Evolutionary conservation across 192 early-diverging fungal genomes (phyloP), one percentile per base, ranked within the genome.

Genomic region (Helicostylum pulchrum): DNA sequence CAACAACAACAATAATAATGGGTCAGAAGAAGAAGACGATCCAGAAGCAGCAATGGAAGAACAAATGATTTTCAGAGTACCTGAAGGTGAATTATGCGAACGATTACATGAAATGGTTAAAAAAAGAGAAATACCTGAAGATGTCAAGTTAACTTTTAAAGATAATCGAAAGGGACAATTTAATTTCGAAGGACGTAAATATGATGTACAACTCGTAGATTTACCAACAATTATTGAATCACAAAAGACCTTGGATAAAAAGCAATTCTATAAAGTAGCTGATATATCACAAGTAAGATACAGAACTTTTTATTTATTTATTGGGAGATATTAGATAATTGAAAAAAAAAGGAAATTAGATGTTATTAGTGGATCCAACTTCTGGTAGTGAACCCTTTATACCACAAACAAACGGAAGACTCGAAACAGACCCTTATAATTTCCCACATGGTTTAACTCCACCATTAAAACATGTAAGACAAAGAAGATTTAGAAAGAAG

Each of bases 141-240:
- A 74, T 7, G 69, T 77, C 17, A 65, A 62, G 21, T 39, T 78
- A 21, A 12, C 59, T 5, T 74, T 80, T 61, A 74, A 74, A 72
- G 86, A 87, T 66, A 67, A 68, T 8, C 62, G 93, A 52, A 69
- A 81, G 36, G 92, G 84, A 47, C 74, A 71, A 15, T 83, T 92
- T 31, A 67, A 53, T 7, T 78, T 87, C 43, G 77, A 81, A n/a
- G 76, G 74, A 9, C 45, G 75, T 10, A 73, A 75, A 17, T 89
- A 87, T 46, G 64, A 77, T 12, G 81, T 85, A n/a, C 87, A 78
- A 34, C 80, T 95, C 8, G 88, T 93, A 3, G 93, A 95, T 69
- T 67, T 95, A 34, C 93, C 93, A 10, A 88, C 85, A 15, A 91
- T 95, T 59, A 84, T 91, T 32, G 93, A 95, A 66, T 85, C 92